These are phyloP conservation scores for Chlorophyllum brunneum DNA, from an alignment of 768 basidiomycete genomes.

Conservation along the genomic window DNA sequence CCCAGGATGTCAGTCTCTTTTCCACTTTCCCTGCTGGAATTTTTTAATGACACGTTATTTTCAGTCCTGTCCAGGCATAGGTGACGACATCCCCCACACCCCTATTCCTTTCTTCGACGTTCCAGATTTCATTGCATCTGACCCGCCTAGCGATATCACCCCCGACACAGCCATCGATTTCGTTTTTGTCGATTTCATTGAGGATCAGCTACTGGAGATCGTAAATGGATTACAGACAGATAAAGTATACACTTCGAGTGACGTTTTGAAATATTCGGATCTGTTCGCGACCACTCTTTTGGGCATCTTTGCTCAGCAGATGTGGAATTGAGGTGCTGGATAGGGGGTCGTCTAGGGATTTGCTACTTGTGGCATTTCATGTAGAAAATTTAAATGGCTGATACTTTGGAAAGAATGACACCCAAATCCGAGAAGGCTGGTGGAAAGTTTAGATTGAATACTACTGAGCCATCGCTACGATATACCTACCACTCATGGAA, in stretches of 20 bases:
- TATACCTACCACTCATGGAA: too few relatives aligned
- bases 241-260: slow-evolving; percentile 45
- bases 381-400: too few relatives aligned
- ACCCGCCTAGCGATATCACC: slow-evolving; percentile 41
- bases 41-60: background rate
- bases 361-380: too few relatives aligned
- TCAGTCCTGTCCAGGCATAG: slow-evolving; percentile 67
- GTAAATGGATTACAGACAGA: slow-evolving; percentile 53
- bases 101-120: slow-evolving; percentile 52
- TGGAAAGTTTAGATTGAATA: too few relatives aligned
- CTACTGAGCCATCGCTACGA: too few relatives aligned
- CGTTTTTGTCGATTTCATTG: slow-evolving; percentile 73
- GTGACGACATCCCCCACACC: slow-evolving; percentile 67
- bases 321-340: slow-evolving; percentile 33
- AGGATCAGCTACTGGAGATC: slow-evolving; percentile 42
- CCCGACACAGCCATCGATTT: slow-evolving; percentile 59
- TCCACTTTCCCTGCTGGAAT: background rate
- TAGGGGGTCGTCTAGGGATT: background rate
- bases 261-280: slow-evolving; percentile 53
- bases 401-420: too few relatives aligned
- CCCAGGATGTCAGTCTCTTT: slow-evolving; percentile 48
- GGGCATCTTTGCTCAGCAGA: slow-evolving; percentile 51
- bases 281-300: slow-evolving; percentile 47
- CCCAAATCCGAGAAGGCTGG: too few relatives aligned
- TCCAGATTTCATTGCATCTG: slow-evolving; percentile 59